These are phyloP conservation scores for Aureobasidium vineae DNA, from an alignment of 2,329 filamentous ascomycete species.

Conservation along the genomic window DNA sequence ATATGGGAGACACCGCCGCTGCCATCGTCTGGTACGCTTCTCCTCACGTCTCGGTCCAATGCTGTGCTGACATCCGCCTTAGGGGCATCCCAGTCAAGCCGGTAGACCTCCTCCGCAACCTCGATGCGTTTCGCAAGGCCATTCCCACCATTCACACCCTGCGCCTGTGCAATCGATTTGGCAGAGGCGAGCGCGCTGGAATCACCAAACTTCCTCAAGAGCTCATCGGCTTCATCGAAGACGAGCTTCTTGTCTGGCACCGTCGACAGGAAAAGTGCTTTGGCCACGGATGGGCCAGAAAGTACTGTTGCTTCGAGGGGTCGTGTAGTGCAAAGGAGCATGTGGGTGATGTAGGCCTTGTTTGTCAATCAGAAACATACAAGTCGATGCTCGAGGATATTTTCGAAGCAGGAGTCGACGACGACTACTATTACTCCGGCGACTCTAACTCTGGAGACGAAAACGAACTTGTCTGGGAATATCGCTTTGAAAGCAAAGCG, in stretches of 20 bases:
- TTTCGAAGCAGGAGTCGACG: neutral
- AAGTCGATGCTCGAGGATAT: too few relatives aligned
- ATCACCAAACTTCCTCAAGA: slow-evolving; percentile 5
- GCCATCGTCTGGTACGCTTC: slow-evolving; percentile 5
- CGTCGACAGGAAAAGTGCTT: neutral
- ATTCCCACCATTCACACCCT: neutral
- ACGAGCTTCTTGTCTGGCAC: neutral
- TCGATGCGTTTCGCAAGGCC: slow-evolving; percentile 1
- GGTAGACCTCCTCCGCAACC: neutral
- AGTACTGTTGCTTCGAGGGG: slow-evolving; percentile 1
- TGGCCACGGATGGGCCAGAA: neutral
- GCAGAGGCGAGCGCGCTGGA: neutral
- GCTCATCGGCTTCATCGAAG: slow-evolving; percentile 1
- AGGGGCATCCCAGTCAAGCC: neutral
- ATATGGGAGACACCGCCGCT: neutral
- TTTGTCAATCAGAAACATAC: too few relatives aligned
- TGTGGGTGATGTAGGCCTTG: neutral
- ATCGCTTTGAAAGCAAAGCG: neutral
- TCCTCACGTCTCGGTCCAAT: neutral
- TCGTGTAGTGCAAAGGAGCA: neutral
- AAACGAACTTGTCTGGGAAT: neutral
- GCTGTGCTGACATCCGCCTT: neutral
- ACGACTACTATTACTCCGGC: too few relatives aligned
- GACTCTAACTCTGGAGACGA: neutral
- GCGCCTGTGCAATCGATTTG: slow-evolving; percentile 8